phyloP scores from a whole-genome alignment of 768 basidiomycete species.

The Pisolithus marmoratus region DNA sequence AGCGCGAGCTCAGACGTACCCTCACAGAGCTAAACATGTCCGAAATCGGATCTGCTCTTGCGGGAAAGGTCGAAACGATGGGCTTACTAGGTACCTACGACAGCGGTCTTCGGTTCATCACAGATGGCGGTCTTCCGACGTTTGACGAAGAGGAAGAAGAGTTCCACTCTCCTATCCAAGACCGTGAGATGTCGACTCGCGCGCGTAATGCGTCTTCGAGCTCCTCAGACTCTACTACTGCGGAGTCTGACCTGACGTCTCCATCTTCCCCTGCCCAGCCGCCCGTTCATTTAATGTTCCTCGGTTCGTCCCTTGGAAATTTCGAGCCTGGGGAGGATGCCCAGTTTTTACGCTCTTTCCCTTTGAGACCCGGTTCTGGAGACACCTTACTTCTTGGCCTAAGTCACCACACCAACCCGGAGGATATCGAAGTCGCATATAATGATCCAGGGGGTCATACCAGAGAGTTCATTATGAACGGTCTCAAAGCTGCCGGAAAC shows the following conservation, averaged over 20 bases:
- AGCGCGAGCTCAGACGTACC: constrained; percentile 77
- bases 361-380: constrained; percentile 63
- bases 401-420: constrained; percentile 71
- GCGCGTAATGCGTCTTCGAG: constrained; percentile 34
- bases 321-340: constrained; percentile 67
- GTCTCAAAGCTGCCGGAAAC: constrained; percentile 61
- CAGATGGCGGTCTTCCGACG: constrained; percentile 32
- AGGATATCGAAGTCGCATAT: constrained; percentile 80
- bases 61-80: constrained; percentile 70
- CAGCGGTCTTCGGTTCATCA: constrained; percentile 76
- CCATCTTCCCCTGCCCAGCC: constrained; percentile 46
- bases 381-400: constrained; percentile 90
- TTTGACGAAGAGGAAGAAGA: constrained; percentile 7
- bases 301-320: constrained; percentile 92
- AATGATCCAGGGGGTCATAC: constrained; percentile 76
- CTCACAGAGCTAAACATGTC: constrained; percentile 61
- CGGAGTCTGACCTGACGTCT: constrained; percentile 7
- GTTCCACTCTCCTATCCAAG: constrained; percentile 1
- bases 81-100: constrained; percentile 93
- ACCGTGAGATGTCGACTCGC: constrained; percentile 8
- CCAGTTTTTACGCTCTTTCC: constrained; percentile 71
- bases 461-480: constrained; percentile 80
- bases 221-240: constrained; percentile 27
- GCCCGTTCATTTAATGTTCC: constrained; percentile 80
- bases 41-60: constrained; percentile 52